These are phyloP conservation scores for Mrakia blollopis DNA, from an alignment of 768 basidiomycete genomes.

Conservation along the genomic window DNA sequence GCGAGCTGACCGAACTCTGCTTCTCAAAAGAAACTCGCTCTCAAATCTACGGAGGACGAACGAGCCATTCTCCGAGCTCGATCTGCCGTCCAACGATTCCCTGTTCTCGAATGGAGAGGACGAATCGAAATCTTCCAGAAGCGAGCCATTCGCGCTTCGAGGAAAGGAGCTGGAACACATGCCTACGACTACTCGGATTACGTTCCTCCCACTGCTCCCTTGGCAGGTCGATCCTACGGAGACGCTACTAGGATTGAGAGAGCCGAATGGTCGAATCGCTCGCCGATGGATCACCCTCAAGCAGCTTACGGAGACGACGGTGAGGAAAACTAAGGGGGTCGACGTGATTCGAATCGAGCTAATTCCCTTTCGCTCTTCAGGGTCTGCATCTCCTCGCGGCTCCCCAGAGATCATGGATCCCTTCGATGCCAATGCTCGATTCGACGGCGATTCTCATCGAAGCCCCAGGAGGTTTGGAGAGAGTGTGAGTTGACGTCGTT, in stretches of 20 bases:
- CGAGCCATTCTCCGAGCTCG: constrained; percentile 87
- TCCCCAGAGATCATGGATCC: constrained; percentile 27
- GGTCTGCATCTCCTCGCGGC: neutral
- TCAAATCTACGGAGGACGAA: constrained; percentile 85
- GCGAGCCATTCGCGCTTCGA: constrained; percentile 59
- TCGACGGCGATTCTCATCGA: constrained; percentile 15
- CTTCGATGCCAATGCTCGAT: constrained; percentile 24
- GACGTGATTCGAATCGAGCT: too few species aligned
- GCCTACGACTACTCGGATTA: constrained; percentile 34
- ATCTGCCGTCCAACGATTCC: constrained; percentile 94
- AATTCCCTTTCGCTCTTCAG: too few species aligned
- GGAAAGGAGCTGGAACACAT: constrained; percentile 31
- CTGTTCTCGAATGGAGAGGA: constrained; percentile 91
- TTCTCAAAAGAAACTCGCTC: constrained; percentile 60
- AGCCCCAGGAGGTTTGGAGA: constrained; percentile 21
- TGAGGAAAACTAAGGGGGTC: neutral
- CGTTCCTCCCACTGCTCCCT: constrained; percentile 12
- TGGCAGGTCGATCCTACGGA: constrained; percentile 9
- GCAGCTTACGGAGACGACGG: constrained; percentile 20
- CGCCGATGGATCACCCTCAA: constrained; percentile 25
- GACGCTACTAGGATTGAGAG: constrained; percentile 31
- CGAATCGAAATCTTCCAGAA: constrained; percentile 90
- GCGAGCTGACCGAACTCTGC: neutral
- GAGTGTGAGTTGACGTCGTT: neutral
- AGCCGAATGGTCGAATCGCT: constrained; percentile 23